Evolutionary conservation across 2,329 filamentous ascomycete genomes (phyloP), one percentile per base, ranked within the genome.

Genomic region (Apiospora pterosperma): DNA sequence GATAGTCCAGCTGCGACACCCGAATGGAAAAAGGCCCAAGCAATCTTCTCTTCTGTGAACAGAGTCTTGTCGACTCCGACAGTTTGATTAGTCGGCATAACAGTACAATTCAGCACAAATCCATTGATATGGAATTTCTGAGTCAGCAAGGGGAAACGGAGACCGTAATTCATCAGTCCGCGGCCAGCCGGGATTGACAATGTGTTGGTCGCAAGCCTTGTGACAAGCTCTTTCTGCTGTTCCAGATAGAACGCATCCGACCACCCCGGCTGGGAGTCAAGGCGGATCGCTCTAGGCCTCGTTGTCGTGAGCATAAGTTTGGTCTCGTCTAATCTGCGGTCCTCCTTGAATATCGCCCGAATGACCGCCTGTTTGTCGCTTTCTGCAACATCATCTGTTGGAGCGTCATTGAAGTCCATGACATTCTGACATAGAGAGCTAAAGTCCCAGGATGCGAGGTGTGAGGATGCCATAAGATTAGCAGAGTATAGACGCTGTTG

Each of bases 11-110:
- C 92, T n/a, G 95, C 91, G 36, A 96, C 95, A 7, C 96, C 96
- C 65, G 96, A 93, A 75, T 99, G 96, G 78, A 99, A 99, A 78
- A 97, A 99, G 0, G 95, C 94, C 96, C 96, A 99, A 74, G 93
- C 95, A 44, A 97, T 93, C 77, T 97, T 98, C 72, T 99, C 96
- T 78, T 99, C 96, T 0, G 92, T 95, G 72, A 97, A 97, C 2
- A 90, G 83, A 6, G 85, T 84, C 72, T 95, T 93, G 74, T 99
- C 96, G 7, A 96, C 93, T n/a, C 92, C 94, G 36, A 99, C 91
- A 2, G 92, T 96, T 39, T 93, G 93, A 68, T 96, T 96, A 67
- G 91, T 90, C 3, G 96, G 96, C 74, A 93, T 96, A 82, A 99
- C 94, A 10, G 96, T 83, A 73, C 94, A 97, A 62, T 92, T 93